A percentile compares a stretch with the other conserved stretches of the same genome.
Conservation (phyloP, 495 filamentous ascomycete genomes). For the Hypoxylon perforatum region DNA sequence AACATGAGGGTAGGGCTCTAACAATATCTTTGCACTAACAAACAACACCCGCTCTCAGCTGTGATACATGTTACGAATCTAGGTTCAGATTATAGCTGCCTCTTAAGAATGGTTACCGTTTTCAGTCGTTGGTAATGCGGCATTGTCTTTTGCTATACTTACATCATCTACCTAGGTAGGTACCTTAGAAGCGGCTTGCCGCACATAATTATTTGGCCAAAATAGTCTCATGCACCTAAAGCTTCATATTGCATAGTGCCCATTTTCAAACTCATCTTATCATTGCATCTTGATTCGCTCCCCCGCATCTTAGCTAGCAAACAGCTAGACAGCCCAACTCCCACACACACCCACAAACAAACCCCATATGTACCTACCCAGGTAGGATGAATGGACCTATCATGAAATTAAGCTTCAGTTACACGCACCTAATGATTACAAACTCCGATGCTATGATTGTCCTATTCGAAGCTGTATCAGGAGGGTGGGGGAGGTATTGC, state of each 20-base stretch:
- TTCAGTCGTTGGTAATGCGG: too few relatives aligned
- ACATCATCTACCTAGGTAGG: conserved; percentile 5
- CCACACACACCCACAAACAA: conserved; percentile 6
- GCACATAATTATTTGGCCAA: conserved; percentile 5
- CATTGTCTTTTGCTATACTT: background rate
- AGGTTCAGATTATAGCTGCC: too few relatives aligned
- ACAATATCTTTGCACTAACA: conserved; percentile 25
- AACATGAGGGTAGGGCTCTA: background rate
- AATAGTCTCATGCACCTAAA: conserved; percentile 23
- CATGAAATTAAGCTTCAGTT: conserved; percentile 17
- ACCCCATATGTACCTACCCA: conserved; percentile 12
- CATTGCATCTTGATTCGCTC: conserved; percentile 33
- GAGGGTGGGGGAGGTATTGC: conserved; percentile 23
- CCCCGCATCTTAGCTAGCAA: conserved; percentile 36
- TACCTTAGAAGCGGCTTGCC: conserved; percentile 2
- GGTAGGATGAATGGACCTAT: conserved; percentile 18
- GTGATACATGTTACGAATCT: background rate
- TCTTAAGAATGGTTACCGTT: too few relatives aligned
- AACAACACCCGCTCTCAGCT: background rate
- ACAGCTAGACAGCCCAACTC: conserved; percentile 9
- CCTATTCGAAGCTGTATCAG: conserved; percentile 6
- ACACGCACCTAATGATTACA: background rate
- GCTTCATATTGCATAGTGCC: conserved; percentile 29
- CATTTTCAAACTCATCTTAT: conserved; percentile 23
- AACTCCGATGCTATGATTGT: conserved; percentile 7